phyloP scores from a whole-genome alignment of 176 grass and related monocot species.

The Elymus sibiricus region DNA sequence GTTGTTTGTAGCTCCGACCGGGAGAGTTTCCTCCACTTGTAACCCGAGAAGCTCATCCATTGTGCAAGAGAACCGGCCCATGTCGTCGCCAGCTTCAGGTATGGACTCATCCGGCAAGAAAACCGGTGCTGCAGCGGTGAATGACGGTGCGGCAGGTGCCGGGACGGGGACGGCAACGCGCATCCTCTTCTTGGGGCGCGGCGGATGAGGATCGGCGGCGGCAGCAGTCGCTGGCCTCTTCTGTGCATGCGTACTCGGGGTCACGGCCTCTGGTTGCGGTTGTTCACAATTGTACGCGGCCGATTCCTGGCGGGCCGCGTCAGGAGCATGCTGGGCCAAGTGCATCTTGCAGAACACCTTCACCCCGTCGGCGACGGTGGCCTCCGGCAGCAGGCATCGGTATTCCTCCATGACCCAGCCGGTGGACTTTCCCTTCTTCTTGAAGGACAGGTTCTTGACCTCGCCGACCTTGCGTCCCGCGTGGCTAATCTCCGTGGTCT shows the following conservation, averaged over 20 bases:
- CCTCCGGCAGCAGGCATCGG: background rate
- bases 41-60: background rate
- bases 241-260: background rate
- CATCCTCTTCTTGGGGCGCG: background rate
- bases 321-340: background rate
- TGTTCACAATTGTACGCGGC: background rate
- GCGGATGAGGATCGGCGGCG: background rate
- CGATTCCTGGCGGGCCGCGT: background rate
- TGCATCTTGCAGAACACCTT: constrained; percentile 23
- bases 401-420: constrained; percentile 17
- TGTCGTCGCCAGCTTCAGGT: too few relatives aligned
- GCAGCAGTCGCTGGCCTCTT: background rate
- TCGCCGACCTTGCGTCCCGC: background rate
- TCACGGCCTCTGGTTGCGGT: background rate
- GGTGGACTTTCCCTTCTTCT: background rate
- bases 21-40: background rate
- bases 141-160: background rate
- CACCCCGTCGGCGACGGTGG: background rate
- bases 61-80: too few relatives aligned
- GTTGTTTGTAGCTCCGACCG: too few relatives aligned
- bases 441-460: background rate
- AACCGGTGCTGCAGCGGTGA: too few relatives aligned
- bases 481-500: background rate
- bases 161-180: background rate
- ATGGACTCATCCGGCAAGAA: constrained; percentile 37